Percentiles rank a stretch among this genome's conserved stretches.
phyloP scores from a whole-genome alignment of 108 stramenopile species.

The Skeletonema costatum region DNA sequence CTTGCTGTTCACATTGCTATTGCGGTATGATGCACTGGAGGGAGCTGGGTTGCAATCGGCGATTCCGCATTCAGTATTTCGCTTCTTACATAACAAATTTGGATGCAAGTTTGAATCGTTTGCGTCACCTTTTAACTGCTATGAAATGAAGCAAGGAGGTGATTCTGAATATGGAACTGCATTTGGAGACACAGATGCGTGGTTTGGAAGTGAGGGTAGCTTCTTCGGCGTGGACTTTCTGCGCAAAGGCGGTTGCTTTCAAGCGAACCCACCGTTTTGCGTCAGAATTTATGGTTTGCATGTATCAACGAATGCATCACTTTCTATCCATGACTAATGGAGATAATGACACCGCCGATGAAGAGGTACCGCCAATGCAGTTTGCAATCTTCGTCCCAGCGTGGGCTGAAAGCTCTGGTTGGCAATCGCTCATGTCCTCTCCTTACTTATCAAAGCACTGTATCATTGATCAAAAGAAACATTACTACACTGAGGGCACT shows the following conservation, averaged over 20 bases:
- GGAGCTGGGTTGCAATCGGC: slow-evolving; percentile 90
- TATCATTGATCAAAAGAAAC: slow-evolving; percentile 58
- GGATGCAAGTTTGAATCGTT: slow-evolving; percentile 86
- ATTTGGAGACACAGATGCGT: slow-evolving; percentile 77
- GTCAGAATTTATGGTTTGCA: slow-evolving; percentile 65
- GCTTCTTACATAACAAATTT: slow-evolving; percentile 63
- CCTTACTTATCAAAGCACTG: slow-evolving; percentile 61
- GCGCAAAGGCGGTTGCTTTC: slow-evolving; percentile 57
- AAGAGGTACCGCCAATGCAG: slow-evolving; percentile 62
- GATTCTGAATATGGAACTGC: slow-evolving; percentile 59
- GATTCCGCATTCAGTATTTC: slow-evolving; percentile 73
- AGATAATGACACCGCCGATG: not conserved
- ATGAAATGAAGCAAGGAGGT: slow-evolving; percentile 27
- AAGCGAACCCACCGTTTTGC: slow-evolving; percentile 94
- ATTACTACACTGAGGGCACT: slow-evolving; percentile 84
- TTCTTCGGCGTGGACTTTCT: slow-evolving; percentile 77
- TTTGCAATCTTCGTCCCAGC: slow-evolving; percentile 90
- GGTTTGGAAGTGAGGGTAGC: slow-evolving; percentile 76
- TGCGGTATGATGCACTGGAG: slow-evolving; percentile 79
- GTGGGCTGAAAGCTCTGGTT: slow-evolving; percentile 83
- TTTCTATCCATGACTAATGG: slow-evolving; percentile 7
- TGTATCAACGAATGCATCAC: slow-evolving; percentile 66
- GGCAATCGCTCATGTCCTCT: slow-evolving; percentile 62
- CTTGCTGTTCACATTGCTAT: slow-evolving; percentile 61
- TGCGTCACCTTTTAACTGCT: slow-evolving; percentile 90